Base-by-base conservation (phyloP, 2,329 filamentous ascomycete species). In the Verticillium isaacii region DNA sequence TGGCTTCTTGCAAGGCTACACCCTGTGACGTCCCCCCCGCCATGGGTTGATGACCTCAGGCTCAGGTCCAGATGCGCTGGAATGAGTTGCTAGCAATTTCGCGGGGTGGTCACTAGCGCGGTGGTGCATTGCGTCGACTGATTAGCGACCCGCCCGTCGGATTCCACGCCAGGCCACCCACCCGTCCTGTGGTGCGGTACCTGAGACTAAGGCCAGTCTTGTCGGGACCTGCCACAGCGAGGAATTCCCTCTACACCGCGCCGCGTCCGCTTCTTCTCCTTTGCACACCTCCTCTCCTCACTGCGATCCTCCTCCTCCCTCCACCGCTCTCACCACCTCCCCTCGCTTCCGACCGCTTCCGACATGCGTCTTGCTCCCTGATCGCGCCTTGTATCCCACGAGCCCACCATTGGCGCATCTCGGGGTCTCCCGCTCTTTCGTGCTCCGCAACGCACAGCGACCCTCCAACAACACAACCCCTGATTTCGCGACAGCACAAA, bases 331-430 rank as follows among this genome's bases (percentile, higher is more conserved):
- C 34, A 32, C 25, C 19, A n/a, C 17, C 4, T 32, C 15, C 32
- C 11, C 32, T 57, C n/a, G 32, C 34, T 34, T 15, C n/a, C n/a
- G 55, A 57, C 32, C n/a, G 55, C 17, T 50, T 58, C 37, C 57
- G 57, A 58, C 39, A 58, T 58, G 57, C 57, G 39, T n/a, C 7
- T 29, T 58, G 25, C 32, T 58, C 25, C 45, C 32, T 58, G 57
- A 58, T 50, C 39, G 17, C 55, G 32, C 32, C 32, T n/a, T 57
- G 55, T n/a, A 32, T 37, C 29, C 32, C 55, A 36, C 32, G 55
- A 34, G 55, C 34, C 55, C 55, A 57, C 32, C 55, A 36, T 36
- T 36, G 55, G 32, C 29, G n/a, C n/a, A 23, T 23, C 55, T 36
- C 34, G 29, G 55, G 32, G 32, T 57, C 55, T 36, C 29, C 55